Base-by-base conservation (phyloP, 257 asterid genomes). In the Ilex aquifolium region DNA sequence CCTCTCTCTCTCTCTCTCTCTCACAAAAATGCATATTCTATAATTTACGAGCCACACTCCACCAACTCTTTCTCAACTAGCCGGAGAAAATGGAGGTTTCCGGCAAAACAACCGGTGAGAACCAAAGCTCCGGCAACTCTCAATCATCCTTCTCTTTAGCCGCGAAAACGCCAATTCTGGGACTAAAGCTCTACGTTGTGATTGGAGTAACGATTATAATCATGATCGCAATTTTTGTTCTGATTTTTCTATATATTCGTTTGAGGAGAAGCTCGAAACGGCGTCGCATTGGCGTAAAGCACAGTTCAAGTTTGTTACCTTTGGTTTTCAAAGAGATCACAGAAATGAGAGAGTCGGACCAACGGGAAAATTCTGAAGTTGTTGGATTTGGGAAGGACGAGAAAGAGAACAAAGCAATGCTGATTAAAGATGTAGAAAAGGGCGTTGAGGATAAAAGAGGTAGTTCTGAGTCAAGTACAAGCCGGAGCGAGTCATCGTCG, bases 391-490 rank as follows among this genome's bases (percentile, higher is more conserved):
- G 7, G n/a, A 48, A 13, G 52, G 44, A 44, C 64, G 69, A 65
- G 57, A 77, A 79, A 31, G 80, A 80, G 6, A 69, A 69, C 32
- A 75, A 64, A 29, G 82, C 83, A 65, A 79, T 81, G 53, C 61
- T 85, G 74, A 57, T 68, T 17, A 79, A 68, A n/a, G 80, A 70
- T 21, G 79, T 69, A 49, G 68, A 61, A 49, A 76, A 74, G 71
- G 82, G 73, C 39, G 56, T 77, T 21, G 81, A 13, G 60, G 76
- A 72, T 15, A 71, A 75, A 60, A 84, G 77, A 70, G 83, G 78
- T 58, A 83, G 93, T 63, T 84, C 95, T 42, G 97, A 78, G 44
- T 87, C 95, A 66, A 85, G 82, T 68, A 87, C 88, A 54, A 87
- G 79, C 31, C 73, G 75, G 69, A 85, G 95, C 62, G 97, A 87